Conservation (phyloP, 2,329 filamentous ascomycete species). For the Cytospora paraplurivora region DNA sequence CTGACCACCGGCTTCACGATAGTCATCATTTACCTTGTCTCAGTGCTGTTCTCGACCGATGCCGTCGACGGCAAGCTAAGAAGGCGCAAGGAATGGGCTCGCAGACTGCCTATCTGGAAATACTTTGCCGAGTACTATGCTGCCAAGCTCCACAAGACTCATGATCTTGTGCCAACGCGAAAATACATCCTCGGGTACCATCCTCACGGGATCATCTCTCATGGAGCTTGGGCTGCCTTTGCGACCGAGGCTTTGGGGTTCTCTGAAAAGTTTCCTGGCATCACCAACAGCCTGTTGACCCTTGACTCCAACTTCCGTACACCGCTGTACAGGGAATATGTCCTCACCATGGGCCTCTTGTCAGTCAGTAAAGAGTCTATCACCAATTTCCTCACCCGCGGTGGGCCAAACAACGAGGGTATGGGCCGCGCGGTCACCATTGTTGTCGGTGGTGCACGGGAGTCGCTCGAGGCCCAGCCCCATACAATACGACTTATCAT, state of each 20-base stretch:
- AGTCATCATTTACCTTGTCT: conserved; percentile 74
- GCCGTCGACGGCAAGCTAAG: conserved; percentile 74
- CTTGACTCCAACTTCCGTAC: conserved; percentile 96
- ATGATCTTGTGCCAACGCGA: conserved; percentile 73
- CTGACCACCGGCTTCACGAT: background rate
- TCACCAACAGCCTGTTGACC: conserved; percentile 90
- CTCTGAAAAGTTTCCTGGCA: conserved; percentile 83
- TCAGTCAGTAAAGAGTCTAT: conserved; percentile 92
- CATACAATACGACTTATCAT: conserved; percentile 76
- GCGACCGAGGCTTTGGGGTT: conserved; percentile 89
- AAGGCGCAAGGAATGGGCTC: conserved; percentile 73
- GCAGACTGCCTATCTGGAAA: conserved; percentile 76
- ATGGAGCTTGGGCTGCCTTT: conserved; percentile 93
- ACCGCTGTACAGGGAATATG: conserved; percentile 91
- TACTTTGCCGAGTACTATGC: conserved; percentile 94
- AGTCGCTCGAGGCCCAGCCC: conserved; percentile 87
- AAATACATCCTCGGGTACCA: conserved; percentile 99
- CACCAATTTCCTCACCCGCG: conserved; percentile 80
- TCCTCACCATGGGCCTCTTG: conserved; percentile 82
- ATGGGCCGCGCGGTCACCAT: conserved; percentile 97
- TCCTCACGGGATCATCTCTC: conserved; percentile 94
- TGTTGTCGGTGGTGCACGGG: conserved; percentile 87
- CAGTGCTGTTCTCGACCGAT: conserved; percentile 78
- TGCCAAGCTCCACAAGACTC: conserved; percentile 81
- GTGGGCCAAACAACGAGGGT: conserved; percentile 75